phyloP scores from a whole-genome alignment of 140 eudicot genomes.

The Flaveria floridana region DNA sequence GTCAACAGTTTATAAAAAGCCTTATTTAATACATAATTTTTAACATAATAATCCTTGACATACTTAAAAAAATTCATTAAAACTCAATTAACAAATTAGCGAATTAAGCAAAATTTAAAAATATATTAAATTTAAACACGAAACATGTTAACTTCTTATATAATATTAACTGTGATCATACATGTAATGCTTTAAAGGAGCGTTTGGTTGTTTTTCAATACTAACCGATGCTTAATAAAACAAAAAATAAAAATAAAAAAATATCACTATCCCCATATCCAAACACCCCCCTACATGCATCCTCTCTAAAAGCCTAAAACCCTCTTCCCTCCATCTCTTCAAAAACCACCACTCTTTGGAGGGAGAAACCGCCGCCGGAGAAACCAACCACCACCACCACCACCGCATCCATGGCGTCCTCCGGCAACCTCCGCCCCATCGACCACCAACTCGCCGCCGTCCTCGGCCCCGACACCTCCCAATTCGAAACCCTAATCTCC shows the following conservation, averaged over 20 bases:
- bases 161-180: no score
- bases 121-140: no score
- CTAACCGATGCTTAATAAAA: background rate
- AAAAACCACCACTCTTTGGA: conserved; percentile 30
- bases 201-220: no score
- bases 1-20: no score
- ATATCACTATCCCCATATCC: conserved; percentile 8
- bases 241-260: background rate
- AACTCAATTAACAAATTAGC: no score
- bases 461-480: conserved; percentile 48
- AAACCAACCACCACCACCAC: conserved; percentile 3
- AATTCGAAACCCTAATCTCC: conserved; percentile 58
- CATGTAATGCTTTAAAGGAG: no score
- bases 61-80: no score
- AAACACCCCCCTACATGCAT: conserved; percentile 30
- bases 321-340: conserved; percentile 45
- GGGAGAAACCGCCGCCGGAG: conserved; percentile 30
- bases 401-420: conserved; percentile 39
- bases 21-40: no score
- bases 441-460: conserved; percentile 42
- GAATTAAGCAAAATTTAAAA: no score
- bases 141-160: no score
- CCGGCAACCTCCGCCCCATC: conserved; percentile 31
- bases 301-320: conserved; percentile 40
- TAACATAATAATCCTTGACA: no score